Conservation (phyloP, 2,329 filamentous ascomycete genomes). For the Blumeriella jaapii region DNA sequence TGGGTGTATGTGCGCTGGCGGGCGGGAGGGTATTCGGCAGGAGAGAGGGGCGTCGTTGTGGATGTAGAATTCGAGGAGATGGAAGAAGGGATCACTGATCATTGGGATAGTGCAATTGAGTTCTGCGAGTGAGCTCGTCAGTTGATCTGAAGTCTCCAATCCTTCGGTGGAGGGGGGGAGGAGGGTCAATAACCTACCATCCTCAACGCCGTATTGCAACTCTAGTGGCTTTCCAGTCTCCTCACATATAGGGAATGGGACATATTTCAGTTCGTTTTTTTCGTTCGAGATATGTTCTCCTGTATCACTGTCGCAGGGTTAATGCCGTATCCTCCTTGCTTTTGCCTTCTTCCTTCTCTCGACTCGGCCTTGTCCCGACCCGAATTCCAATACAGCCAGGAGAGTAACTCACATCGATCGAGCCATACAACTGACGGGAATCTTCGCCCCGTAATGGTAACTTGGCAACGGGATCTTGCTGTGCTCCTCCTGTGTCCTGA, state of each 20-base stretch:
- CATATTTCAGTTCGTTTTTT: slow-evolving; percentile 76
- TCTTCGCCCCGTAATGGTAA: slow-evolving; percentile 54
- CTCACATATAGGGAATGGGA: slow-evolving; percentile 82
- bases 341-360: too few species aligned
- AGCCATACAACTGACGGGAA: slow-evolving; percentile 63
- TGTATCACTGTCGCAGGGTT: too few species aligned
- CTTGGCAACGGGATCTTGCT: slow-evolving; percentile 35
- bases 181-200: slow-evolving; percentile 14
- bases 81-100: slow-evolving; percentile 70
- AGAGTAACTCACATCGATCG: slow-evolving; percentile 51
- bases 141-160: neutral
- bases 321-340: too few species aligned
- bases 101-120: slow-evolving; percentile 74
- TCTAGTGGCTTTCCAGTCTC: slow-evolving; percentile 76
- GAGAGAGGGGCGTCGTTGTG: slow-evolving; percentile 90
- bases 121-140: slow-evolving; percentile 36
- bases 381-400: too few species aligned
- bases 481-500: slow-evolving; percentile 15
- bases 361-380: too few species aligned
- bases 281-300: slow-evolving; percentile 80
- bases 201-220: slow-evolving; percentile 73
- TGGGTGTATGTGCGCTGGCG: slow-evolving; percentile 38
- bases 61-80: slow-evolving; percentile 92
- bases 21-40: slow-evolving; percentile 77
- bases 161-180: neutral